Percentiles rank a stretch among this genome's conserved stretches.
Conservation (phyloP, 495 filamentous ascomycete species). For the Diplogelasinospora grovesii region DNA sequence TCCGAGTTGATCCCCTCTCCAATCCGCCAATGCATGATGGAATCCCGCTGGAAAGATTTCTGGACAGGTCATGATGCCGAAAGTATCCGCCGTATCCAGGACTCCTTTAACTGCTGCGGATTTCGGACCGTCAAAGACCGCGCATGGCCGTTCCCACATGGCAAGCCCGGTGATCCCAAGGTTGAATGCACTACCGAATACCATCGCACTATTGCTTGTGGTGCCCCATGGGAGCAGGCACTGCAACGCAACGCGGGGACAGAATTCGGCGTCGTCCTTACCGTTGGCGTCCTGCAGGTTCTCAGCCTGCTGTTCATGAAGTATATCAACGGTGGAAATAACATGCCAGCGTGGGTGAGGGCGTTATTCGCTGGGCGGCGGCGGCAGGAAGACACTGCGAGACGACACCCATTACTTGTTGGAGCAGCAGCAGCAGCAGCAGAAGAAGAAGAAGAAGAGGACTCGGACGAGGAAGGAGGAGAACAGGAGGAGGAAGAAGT, state of each 20-base stretch:
- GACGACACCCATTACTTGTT: too few species aligned
- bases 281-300: slow-evolving; percentile 12
- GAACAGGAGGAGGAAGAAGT: too few species aligned
- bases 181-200: slow-evolving; percentile 7
- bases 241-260: slow-evolving; percentile 2
- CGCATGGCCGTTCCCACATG: slow-evolving; percentile 48
- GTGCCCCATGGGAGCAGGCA: slow-evolving; percentile 7
- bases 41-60: slow-evolving; percentile 46
- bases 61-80: slow-evolving; percentile 42
- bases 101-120: slow-evolving; percentile 60
- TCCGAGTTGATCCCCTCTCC: slow-evolving; percentile 28
- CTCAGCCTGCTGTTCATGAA: neutral
- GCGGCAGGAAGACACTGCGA: too few species aligned
- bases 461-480: too few species aligned
- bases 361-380: too few species aligned
- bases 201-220: slow-evolving; percentile 6
- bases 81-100: slow-evolving; percentile 55
- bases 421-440: too few species aligned
- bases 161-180: neutral
- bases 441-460: too few species aligned
- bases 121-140: slow-evolving; percentile 47
- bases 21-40: slow-evolving; percentile 24
- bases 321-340: too few species aligned
- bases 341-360: too few species aligned
- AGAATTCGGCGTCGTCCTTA: slow-evolving; percentile 10